phyloP scores from a whole-genome alignment of 2,329 filamentous ascomycete genomes.

The Alternaria ethzedia region DNA sequence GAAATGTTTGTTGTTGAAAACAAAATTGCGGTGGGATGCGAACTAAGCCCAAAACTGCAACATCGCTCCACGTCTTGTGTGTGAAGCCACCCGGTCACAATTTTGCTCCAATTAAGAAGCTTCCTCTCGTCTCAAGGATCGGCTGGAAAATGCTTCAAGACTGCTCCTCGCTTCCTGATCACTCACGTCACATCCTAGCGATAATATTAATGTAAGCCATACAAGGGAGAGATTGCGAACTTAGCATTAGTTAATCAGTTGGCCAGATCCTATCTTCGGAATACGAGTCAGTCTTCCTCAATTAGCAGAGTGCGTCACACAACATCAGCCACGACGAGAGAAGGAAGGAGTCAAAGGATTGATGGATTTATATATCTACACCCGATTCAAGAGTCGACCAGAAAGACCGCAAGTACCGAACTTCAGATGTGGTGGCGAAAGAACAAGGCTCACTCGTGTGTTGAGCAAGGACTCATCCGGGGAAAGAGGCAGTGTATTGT shows the following conservation, averaged over 20 bases:
- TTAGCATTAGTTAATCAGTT: neutral
- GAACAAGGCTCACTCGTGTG: neutral
- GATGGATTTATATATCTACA: neutral
- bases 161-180: neutral
- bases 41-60: neutral
- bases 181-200: neutral
- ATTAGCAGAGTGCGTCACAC: neutral
- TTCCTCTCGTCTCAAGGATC: neutral
- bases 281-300: neutral
- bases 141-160: neutral
- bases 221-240: rapidly evolving
- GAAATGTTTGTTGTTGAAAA: neutral
- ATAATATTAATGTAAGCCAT: neutral
- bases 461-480: neutral
- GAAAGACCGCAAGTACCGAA: neutral
- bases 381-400: neutral
- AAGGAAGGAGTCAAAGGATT: neutral
- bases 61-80: neutral
- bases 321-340: neutral
- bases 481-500: neutral
- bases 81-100: neutral
- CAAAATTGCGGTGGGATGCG: neutral
- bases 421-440: neutral
- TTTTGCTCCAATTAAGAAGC: neutral
- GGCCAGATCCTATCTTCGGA: neutral